These are phyloP conservation scores for Penicillium longicatenatum DNA, from an alignment of 495 filamentous ascomycete species.

Conservation along the genomic window DNA sequence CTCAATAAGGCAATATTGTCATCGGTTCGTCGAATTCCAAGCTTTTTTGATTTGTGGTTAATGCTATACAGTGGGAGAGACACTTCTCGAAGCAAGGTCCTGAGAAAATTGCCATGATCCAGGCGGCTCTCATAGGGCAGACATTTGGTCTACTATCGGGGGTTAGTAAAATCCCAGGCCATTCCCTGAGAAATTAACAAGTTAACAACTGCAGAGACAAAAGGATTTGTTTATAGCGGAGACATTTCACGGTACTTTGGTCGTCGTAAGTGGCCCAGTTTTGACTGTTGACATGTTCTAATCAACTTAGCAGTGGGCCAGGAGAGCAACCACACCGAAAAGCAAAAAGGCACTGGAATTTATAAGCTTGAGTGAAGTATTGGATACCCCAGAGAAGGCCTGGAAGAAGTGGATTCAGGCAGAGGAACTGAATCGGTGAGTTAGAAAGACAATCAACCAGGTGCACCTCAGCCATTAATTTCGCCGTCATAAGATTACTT, in stretches of 20 bases:
- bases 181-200: not conserved
- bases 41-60: not conserved
- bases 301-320: not conserved
- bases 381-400: constrained; percentile 13
- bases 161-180: constrained; percentile 2
- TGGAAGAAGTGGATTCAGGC: constrained; percentile 22
- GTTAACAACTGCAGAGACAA: constrained; percentile 13
- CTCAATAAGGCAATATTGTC: constrained; percentile 37
- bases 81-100: constrained; percentile 8
- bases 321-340: not conserved
- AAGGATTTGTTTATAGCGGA: constrained; percentile 27
- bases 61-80: constrained; percentile 22
- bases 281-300: not conserved
- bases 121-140: constrained; percentile 40
- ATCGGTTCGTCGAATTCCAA: constrained; percentile 17
- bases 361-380: not conserved
- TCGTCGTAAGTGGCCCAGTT: constrained; percentile 15
- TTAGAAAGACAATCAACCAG: not conserved
- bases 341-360: not conserved
- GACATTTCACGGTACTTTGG: constrained; percentile 38
- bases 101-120: constrained; percentile 28
- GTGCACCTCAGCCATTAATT: not conserved
- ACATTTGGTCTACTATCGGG: constrained; percentile 41
- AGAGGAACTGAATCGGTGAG: constrained; percentile 24
- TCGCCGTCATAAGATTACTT: not conserved